Conservation (phyloP, 2,329 filamentous ascomycete genomes). For the Davidsoniella eucalypti region DNA sequence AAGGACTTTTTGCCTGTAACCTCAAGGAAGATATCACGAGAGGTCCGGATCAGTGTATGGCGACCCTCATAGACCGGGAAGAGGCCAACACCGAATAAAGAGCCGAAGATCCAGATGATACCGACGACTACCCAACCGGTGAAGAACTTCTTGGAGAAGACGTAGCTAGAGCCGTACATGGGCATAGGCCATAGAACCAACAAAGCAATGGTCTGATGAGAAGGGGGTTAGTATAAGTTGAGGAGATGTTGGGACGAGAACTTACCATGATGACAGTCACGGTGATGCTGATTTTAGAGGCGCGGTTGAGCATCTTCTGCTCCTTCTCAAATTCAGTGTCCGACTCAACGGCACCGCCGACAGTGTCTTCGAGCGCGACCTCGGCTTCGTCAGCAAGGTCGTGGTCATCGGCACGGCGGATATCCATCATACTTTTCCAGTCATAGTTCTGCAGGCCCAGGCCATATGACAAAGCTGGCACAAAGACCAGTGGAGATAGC, state of each 20-base stretch:
- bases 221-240: neutral
- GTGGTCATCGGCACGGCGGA: conserved; percentile 63
- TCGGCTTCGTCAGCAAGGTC: conserved; percentile 49
- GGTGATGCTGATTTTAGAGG: conserved; percentile 30
- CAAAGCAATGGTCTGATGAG: conserved; percentile 41
- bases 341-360: conserved; percentile 25
- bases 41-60: conserved; percentile 42
- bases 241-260: conserved; percentile 25
- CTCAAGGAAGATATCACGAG: conserved; percentile 13
- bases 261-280: conserved; percentile 29
- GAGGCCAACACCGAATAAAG: conserved; percentile 54
- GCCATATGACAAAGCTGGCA: conserved; percentile 56
- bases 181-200: conserved; percentile 85
- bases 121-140: conserved; percentile 64
- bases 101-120: conserved; percentile 67
- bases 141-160: conserved; percentile 71
- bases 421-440: conserved; percentile 67
- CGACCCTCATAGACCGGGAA: conserved; percentile 73
- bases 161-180: conserved; percentile 67
- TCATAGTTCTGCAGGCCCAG: conserved; percentile 55
- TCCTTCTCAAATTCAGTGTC: conserved; percentile 26
- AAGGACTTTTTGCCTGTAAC: conserved; percentile 21
- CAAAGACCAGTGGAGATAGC: conserved; percentile 57
- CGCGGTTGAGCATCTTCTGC: conserved; percentile 33
- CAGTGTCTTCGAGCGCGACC: conserved; percentile 47